Conservation (phyloP, 352 stramenopile species). For the Paralagenidium karlingii region DNA sequence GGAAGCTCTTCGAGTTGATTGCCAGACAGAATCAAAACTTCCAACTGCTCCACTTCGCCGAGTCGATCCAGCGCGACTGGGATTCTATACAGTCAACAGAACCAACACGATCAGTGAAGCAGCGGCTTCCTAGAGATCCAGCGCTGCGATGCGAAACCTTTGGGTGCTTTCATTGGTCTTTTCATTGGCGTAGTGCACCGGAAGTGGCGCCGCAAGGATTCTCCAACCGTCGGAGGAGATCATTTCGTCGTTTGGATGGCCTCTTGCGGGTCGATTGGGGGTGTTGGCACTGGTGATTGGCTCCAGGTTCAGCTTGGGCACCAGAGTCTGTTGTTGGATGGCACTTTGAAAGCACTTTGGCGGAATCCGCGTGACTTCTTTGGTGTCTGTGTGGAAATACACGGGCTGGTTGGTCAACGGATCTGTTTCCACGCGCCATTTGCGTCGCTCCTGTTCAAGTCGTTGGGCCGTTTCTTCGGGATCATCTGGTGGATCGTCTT, state of each 20-base stretch:
- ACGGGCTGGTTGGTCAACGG: conserved; percentile 22
- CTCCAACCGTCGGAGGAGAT: too few species aligned
- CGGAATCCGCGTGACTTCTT: conserved; percentile 33
- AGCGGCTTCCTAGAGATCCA: too few species aligned
- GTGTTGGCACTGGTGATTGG: conserved; percentile 3
- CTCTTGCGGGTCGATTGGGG: too few species aligned
- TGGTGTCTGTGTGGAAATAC: conserved; percentile 38
- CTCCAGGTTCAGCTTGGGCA: conserved; percentile 4
- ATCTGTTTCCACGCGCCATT: conserved; percentile 45
- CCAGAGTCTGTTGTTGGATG: not conserved
- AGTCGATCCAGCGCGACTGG: conserved; percentile 38
- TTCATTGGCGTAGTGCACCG: too few species aligned
- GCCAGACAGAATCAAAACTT: conserved; percentile 26
- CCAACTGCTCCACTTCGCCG: conserved; percentile 25
- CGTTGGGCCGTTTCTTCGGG: conserved; percentile 6
- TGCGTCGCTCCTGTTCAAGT: conserved; percentile 17
- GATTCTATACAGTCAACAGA: too few species aligned
- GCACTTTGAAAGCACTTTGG: conserved; percentile 33
- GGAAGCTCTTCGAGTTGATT: conserved; percentile 56
- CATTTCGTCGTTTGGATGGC: too few species aligned
- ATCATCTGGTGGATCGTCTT: conserved; percentile 1
- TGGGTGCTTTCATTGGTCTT: too few species aligned
- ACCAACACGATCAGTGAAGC: too few species aligned
- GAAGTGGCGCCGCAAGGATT: too few species aligned
- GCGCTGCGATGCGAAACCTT: too few species aligned